Evolutionary conservation across 495 filamentous ascomycete species (phyloP).

Genomic region (Neurospora sp.): DNA sequence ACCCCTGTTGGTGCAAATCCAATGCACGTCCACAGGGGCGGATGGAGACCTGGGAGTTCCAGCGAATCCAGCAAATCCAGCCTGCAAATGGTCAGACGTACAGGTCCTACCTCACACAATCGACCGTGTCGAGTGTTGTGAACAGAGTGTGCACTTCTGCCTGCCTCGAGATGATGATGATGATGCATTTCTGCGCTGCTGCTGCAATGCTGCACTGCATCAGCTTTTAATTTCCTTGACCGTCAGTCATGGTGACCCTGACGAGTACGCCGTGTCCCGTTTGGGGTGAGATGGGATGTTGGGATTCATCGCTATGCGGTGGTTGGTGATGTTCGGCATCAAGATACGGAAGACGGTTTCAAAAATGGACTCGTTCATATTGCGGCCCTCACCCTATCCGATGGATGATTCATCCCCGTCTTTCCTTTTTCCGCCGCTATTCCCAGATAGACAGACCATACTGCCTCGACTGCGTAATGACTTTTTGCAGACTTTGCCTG

Average conservation of each 20-base stretch:
- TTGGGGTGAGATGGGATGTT: not conserved
- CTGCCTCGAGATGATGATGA: not conserved
- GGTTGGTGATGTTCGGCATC: not conserved
- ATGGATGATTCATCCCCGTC: not conserved
- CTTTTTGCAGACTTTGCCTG: not conserved
- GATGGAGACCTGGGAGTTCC: conserved; percentile 7
- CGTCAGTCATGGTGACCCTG: not conserved
- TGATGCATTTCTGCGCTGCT: not conserved
- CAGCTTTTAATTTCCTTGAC: not conserved
- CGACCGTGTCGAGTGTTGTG: not conserved
- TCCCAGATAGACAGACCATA: not conserved
- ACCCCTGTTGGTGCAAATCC: not conserved
- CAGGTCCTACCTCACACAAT: not conserved
- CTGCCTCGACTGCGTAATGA: not conserved
- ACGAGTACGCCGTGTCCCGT: not conserved
- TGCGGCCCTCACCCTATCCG: not conserved
- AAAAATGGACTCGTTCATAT: not conserved
- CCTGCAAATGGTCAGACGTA: conserved; percentile 1
- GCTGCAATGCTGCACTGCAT: not conserved
- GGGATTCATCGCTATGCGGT: not conserved
- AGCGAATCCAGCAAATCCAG: conserved; percentile 4
- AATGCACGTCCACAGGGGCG: conserved; percentile 12
- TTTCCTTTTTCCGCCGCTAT: not conserved
- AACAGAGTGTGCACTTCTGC: not conserved
- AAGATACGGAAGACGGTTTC: not conserved